phyloP scores from a whole-genome alignment of 192 early-diverging fungal species.

The Jimgerdemannia lactiflua region DNA sequence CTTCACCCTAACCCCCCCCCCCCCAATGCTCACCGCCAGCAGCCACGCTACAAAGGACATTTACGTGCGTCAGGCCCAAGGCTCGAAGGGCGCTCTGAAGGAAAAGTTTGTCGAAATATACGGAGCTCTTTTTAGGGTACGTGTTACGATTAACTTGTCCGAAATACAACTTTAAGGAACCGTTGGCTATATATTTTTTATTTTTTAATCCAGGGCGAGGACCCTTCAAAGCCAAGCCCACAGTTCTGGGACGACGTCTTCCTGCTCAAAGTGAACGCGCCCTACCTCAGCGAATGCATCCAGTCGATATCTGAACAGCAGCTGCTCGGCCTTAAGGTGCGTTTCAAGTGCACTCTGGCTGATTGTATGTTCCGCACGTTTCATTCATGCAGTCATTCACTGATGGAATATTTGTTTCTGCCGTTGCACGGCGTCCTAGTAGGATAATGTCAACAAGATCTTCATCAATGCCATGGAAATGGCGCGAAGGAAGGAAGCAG shows the following conservation, averaged over 20 bases:
- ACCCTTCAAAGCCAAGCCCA: constrained; percentile 37
- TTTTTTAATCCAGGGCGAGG: constrained; percentile 36
- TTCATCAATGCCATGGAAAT: constrained; percentile 44
- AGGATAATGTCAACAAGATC: constrained; percentile 35
- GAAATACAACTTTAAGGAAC: too few species aligned
- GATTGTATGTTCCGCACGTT: too few species aligned
- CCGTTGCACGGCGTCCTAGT: constrained; percentile 1
- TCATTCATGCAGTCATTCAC: too few species aligned
- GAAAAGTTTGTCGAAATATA: constrained; percentile 52
- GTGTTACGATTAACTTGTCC: not conserved
- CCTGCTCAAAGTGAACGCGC: constrained; percentile 41
- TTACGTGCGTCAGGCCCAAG: constrained; percentile 8
- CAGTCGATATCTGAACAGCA: constrained; percentile 41
- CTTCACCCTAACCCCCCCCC: too few species aligned
- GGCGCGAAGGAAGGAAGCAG: constrained; percentile 11
- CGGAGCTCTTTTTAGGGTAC: not conserved
- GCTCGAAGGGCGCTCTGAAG: constrained; percentile 29
- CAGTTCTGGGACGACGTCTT: constrained; percentile 48
- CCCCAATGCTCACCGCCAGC: too few species aligned
- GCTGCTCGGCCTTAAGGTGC: constrained; percentile 25
- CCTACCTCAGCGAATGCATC: constrained; percentile 31
- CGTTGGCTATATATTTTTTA: not conserved
- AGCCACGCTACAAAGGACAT: too few species aligned
- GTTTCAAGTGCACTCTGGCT: too few species aligned
- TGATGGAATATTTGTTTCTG: too few species aligned